Conservation (phyloP, 345 rosid genomes). For the Lepidium didymum region DNA sequence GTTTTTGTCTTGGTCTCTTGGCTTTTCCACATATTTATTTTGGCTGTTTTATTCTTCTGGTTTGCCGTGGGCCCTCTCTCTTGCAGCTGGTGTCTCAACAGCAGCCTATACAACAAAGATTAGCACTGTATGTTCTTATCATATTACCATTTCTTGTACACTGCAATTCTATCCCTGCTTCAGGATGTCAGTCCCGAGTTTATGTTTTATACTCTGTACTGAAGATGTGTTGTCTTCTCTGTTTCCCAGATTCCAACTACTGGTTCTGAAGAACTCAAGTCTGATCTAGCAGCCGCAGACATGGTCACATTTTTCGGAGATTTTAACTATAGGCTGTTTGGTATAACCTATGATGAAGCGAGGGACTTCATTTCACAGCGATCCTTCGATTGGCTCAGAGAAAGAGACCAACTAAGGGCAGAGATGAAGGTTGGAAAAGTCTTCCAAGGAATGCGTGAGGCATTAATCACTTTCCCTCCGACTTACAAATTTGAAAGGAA, state of each 20-base stretch:
- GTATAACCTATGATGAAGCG: conserved; percentile 94
- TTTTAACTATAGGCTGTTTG: conserved; percentile 89
- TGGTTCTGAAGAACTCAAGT: conserved; percentile 51
- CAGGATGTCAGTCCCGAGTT: neutral
- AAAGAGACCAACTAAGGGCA: conserved; percentile 84
- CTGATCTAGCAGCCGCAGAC: conserved; percentile 88
- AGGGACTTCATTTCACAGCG: conserved; percentile 95
- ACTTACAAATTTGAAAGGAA: conserved; percentile 86
- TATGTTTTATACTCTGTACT: conserved; percentile 1
- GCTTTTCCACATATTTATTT: conserved; percentile 70
- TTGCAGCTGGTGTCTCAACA: conserved; percentile 84
- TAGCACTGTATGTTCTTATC: conserved; percentile 52
- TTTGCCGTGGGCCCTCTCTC: conserved; percentile 68
- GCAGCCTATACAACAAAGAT: conserved; percentile 46
- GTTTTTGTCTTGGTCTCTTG: conserved; percentile 83
- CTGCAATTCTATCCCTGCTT: neutral
- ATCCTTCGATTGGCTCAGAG: conserved; percentile 95
- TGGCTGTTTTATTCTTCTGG: conserved; percentile 90
- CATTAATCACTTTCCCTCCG: conserved; percentile 82
- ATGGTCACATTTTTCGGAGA: conserved; percentile 88
- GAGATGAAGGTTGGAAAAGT: conserved; percentile 90
- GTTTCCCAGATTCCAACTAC: conserved; percentile 19
- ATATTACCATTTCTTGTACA: neutral
- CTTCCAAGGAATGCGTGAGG: conserved; percentile 99
- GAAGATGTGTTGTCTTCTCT: conserved; percentile 13